A percentile compares a stretch with the other conserved stretches of the same genome.
phyloP scores from a whole-genome alignment of 2,329 filamentous ascomycete species.

The Helicocarpus griseus region DNA sequence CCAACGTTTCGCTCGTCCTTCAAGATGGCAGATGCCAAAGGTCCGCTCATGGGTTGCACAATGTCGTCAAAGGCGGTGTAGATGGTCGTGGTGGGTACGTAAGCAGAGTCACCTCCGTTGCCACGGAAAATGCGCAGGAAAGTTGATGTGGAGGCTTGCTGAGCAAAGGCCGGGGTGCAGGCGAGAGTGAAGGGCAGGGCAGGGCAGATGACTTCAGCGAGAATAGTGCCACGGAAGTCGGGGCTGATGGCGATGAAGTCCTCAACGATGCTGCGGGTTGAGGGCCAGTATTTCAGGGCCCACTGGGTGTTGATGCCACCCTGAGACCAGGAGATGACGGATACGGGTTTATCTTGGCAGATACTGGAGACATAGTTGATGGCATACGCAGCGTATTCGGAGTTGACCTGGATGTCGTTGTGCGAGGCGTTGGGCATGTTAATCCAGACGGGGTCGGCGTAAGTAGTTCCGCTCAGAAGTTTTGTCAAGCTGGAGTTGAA shows the following conservation, averaged over 20 bases:
- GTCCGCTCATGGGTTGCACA: constrained; percentile 42
- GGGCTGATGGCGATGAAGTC: constrained; percentile 45
- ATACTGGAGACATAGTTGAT: constrained; percentile 46
- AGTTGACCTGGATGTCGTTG: constrained; percentile 41
- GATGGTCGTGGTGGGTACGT: constrained; percentile 46
- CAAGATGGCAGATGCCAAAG: constrained; percentile 38
- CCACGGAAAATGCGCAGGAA: constrained; percentile 36
- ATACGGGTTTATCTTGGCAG: constrained; percentile 30
- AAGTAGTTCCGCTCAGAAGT: constrained; percentile 33
- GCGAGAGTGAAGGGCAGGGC: constrained; percentile 13
- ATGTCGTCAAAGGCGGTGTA: constrained; percentile 44
- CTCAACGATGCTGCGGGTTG: constrained; percentile 34
- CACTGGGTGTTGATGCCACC: constrained; percentile 47
- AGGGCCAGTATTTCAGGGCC: constrained; percentile 50
- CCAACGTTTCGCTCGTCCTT: constrained; percentile 36
- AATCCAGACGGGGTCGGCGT: constrained; percentile 45
- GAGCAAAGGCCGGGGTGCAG: constrained; percentile 35
- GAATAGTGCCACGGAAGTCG: constrained; percentile 43
- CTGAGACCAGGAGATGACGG: constrained; percentile 47
- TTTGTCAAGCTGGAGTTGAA: constrained; percentile 42
- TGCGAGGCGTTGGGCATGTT: constrained; percentile 44
- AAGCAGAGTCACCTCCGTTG: constrained; percentile 42
- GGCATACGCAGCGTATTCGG: constrained; percentile 49
- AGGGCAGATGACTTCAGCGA: constrained; percentile 26
- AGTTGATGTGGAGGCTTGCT: constrained; percentile 38